A percentile compares a stretch with the other conserved stretches of the same genome.
phyloP scores from a whole-genome alignment of 768 basidiomycete genomes.

The Leccinum incarnatum region DNA sequence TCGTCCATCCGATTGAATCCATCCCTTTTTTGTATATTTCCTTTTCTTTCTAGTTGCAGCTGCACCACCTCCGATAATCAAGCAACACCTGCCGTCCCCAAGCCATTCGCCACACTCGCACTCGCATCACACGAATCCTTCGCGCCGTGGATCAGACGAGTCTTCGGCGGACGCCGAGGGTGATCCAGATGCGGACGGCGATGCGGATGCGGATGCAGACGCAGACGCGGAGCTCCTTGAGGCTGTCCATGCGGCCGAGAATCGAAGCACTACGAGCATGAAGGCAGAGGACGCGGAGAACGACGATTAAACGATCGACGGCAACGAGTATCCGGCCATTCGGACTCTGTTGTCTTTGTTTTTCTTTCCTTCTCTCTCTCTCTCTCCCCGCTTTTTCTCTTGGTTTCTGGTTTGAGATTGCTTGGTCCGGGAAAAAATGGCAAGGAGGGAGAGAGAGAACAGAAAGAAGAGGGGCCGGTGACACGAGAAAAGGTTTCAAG shows the following conservation, averaged over 20 bases:
- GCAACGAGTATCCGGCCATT: background rate
- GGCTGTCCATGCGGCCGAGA: constrained; percentile 50
- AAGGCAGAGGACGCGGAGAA: constrained; percentile 29
- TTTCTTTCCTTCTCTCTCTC: background rate
- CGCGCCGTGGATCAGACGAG: constrained; percentile 27
- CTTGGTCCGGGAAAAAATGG: constrained; percentile 12
- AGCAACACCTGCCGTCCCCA: constrained; percentile 26
- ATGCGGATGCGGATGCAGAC: constrained; percentile 33
- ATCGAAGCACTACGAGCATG: constrained; percentile 35
- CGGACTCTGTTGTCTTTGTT: background rate
- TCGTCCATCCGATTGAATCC: background rate
- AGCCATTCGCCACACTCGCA: constrained; percentile 22
- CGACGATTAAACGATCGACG: constrained; percentile 16
- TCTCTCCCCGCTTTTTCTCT: background rate
- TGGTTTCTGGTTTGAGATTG: background rate
- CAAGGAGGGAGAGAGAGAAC: constrained; percentile 18
- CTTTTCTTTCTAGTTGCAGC: constrained; percentile 4
- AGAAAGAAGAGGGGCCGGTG: background rate
- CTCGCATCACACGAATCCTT: constrained; percentile 17
- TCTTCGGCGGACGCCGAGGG: constrained; percentile 31
- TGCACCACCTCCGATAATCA: constrained; percentile 13
- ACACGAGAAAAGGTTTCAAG: constrained; percentile 6
- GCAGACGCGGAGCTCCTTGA: constrained; percentile 49
- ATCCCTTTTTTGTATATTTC: background rate
- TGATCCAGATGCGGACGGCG: constrained; percentile 39